These are phyloP conservation scores for Acanthamoeba royreba DNA, from an alignment of 208 protist genomes.

Conservation along the genomic window DNA sequence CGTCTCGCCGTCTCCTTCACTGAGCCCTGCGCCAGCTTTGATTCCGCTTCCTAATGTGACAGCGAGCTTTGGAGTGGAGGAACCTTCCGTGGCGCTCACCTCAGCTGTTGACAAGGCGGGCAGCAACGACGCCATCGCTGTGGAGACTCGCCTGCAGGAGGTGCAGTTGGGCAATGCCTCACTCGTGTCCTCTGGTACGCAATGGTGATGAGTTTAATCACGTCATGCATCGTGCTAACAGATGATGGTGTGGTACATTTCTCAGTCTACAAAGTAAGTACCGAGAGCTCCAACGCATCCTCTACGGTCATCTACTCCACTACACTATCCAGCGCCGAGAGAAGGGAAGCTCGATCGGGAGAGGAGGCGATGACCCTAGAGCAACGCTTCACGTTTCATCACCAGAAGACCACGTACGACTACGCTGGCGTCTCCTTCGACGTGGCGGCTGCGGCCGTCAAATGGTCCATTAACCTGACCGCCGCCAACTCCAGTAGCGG, in stretches of 20 bases:
- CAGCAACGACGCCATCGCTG: background rate
- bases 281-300: background rate
- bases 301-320: background rate
- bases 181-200: background rate
- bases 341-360: background rate
- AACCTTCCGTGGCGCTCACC: background rate
- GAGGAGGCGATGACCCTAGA: background rate
- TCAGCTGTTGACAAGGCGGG: too few species aligned
- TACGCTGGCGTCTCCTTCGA: background rate
- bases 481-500: background rate
- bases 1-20: background rate
- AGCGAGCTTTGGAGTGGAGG: background rate
- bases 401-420: background rate
- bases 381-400: background rate
- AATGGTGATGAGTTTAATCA: background rate
- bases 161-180: background rate
- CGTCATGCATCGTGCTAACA: background rate
- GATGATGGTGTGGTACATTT: background rate
- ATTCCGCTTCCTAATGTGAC: background rate
- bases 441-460: background rate
- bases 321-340: background rate
- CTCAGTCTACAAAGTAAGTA: background rate
- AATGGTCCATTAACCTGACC: background rate
- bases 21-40: background rate
- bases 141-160: background rate